Base-by-base conservation (phyloP, 352 stramenopile species). In the Phytopythium kandeliae region DNA sequence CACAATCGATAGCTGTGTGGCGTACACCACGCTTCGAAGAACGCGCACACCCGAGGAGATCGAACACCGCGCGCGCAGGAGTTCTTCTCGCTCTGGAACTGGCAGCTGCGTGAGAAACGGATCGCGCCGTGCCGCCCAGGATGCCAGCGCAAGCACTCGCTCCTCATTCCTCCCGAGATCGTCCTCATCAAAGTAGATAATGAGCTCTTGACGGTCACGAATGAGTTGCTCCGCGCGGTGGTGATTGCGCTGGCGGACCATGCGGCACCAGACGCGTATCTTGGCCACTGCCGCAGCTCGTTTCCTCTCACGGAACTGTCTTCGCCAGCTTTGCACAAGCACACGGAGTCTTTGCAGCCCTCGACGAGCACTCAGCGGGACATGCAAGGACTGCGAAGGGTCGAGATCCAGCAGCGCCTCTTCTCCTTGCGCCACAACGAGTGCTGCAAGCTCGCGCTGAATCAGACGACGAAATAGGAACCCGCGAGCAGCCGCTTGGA, bases 251-350 rank as follows among this genome's bases (percentile, higher is more conserved):
- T 85, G 77, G 45, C 78, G 79, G 33, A 87, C 65, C 71, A 89
- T 74, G 61, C 86, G 75, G 21, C 75, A 86, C 79, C 77, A 91
- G 40, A 89, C 84, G 3, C 71, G 75, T 36, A 87, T 91, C 56
- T 89, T 91, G 48, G 80, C 80, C 49, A 89, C 69, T 19, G 77
- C 77, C 21, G 86, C 71, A 3, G 73, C 71, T 11, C 80, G 74
- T 44, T 89, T 89, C 25, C 69, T 75, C 12, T 58, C 44, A 44
- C 78, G 71, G 25, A 75, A 81, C 21, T 59, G 60, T 24, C 65
- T 58, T 25, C 76, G 69, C 79, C 79, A 89, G n/a, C 68, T 56
- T 38, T 71, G 73, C 6, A 91, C 62, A 30, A 79, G 57, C 25
- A 53, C 55, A 8, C 85, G 36, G n/a, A 89, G 65, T 40, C 71